phyloP scores from a whole-genome alignment of 2,329 filamentous ascomycete genomes.

The Colletotrichum trifolii region DNA sequence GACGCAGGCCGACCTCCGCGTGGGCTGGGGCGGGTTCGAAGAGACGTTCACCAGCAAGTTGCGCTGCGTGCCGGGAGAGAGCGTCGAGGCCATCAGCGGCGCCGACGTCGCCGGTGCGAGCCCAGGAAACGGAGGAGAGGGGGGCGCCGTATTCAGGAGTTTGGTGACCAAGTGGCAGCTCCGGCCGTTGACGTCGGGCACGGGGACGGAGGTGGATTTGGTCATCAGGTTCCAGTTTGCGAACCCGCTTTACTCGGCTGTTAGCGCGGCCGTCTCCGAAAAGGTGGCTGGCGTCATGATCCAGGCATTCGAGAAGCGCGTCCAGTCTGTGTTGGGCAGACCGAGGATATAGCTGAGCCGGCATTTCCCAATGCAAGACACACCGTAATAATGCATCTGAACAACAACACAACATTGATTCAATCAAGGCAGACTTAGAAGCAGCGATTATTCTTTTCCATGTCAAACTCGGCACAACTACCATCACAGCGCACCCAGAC shows the following conservation, averaged over 20 bases:
- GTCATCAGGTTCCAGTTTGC: constrained; percentile 84
- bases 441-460: constrained; percentile 1
- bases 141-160: constrained; percentile 70
- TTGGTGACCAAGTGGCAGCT: constrained; percentile 78
- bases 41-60: constrained; percentile 86
- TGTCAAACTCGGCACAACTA: constrained; percentile 10
- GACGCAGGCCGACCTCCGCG: constrained; percentile 79
- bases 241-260: constrained; percentile 86
- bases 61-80: constrained; percentile 76
- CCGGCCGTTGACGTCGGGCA: constrained; percentile 52
- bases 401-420: constrained; percentile 5
- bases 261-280: constrained; percentile 84
- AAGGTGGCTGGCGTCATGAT: constrained; percentile 91
- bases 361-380: no score
- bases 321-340: constrained; percentile 65
- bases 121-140: constrained; percentile 27
- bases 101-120: constrained; percentile 54
- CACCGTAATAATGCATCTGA: background rate
- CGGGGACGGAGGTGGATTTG: constrained; percentile 77
- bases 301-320: constrained; percentile 88
- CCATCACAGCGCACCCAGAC: constrained; percentile 4
- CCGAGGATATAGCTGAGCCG: constrained; percentile 9
- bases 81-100: constrained; percentile 83
- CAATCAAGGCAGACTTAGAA: background rate
- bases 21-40: constrained; percentile 86